Evolutionary conservation across 1,284 basidiomycete genomes (phyloP).

Genomic region (Caloboletus inedulis): DNA sequence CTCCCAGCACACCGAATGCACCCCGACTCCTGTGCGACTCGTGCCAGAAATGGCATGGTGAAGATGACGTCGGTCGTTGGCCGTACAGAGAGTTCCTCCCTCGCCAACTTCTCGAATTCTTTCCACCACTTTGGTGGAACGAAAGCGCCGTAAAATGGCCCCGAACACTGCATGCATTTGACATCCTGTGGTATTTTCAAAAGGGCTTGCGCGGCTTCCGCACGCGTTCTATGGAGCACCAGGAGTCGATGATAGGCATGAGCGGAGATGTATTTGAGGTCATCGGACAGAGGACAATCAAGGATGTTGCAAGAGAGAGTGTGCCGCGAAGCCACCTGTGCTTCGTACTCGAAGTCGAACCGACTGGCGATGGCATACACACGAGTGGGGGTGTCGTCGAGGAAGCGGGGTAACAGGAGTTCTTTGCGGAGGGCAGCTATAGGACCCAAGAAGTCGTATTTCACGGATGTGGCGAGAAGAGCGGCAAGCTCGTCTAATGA

Average conservation of each 20-base stretch:
- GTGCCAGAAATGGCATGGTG: constrained; percentile 54
- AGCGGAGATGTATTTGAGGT: constrained; percentile 62
- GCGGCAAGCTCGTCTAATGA: constrained; percentile 52
- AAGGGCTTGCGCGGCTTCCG: constrained; percentile 45
- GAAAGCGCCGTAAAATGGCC: constrained; percentile 44
- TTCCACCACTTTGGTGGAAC: constrained; percentile 66
- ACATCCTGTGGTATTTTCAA: constrained; percentile 46
- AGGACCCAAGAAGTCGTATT: constrained; percentile 58
- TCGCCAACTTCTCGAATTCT: constrained; percentile 53
- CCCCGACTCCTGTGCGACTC: constrained; percentile 46
- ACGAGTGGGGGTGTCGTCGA: constrained; percentile 48
- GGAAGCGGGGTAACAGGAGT: constrained; percentile 50
- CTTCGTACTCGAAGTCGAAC: constrained; percentile 58
- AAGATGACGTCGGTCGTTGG: constrained; percentile 63
- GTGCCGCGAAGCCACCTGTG: constrained; percentile 49
- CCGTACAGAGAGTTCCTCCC: constrained; percentile 50
- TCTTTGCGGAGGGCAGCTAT: constrained; percentile 46
- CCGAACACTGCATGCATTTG: constrained; percentile 67
- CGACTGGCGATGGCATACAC: constrained; percentile 70
- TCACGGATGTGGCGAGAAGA: constrained; percentile 54
- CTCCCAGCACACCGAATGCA: constrained; percentile 62
- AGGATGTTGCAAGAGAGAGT: constrained; percentile 56
- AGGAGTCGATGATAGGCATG: constrained; percentile 64
- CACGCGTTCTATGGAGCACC: constrained; percentile 53
- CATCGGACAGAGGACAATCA: constrained; percentile 54